Conservation (phyloP, 805 yeast species). For the Debaryomyces maramus region DNA sequence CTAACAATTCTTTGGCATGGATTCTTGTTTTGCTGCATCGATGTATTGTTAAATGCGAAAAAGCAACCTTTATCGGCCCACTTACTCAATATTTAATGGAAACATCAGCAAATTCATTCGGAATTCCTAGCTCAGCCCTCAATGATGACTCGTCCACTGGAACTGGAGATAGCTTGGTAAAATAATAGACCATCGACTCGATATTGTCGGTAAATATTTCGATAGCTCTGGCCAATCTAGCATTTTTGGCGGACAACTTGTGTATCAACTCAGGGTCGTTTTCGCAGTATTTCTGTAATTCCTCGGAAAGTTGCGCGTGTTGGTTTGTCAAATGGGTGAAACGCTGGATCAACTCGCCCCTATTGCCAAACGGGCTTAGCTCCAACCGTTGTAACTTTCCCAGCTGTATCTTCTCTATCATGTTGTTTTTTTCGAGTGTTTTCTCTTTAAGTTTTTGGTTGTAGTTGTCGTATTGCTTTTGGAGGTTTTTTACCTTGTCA, state of each 20-base stretch:
- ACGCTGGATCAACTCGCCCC: conserved; percentile 6
- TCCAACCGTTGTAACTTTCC: conserved; percentile 7
- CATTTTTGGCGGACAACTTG: conserved; percentile 12
- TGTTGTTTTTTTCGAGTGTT: conserved; percentile 8
- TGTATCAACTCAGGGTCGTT: conserved; percentile 8
- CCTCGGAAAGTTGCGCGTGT: conserved; percentile 1
- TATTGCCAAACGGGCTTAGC: conserved; percentile 8
- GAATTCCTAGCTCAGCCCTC: conserved; percentile 42
- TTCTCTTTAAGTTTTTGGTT: conserved; percentile 14
- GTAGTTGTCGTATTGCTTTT: conserved; percentile 11
- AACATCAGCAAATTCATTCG: conserved; percentile 43
- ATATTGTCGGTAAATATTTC: conserved; percentile 39
- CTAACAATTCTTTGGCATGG: no score
- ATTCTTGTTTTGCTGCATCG: no score
- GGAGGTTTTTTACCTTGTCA: conserved; percentile 15
- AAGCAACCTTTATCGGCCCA: no score
- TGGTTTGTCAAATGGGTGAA: conserved; percentile 6
- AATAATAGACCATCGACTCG: conserved; percentile 37
- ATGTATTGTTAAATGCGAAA: no score
- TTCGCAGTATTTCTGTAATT: not conserved
- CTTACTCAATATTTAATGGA: no score
- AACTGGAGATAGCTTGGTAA: conserved; percentile 22
- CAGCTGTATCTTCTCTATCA: conserved; percentile 12
- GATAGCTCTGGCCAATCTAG: conserved; percentile 6
- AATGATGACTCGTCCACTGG: conserved; percentile 29